Percentiles rank a stretch among this genome's conserved stretches.
These are phyloP conservation scores for Paramecium primaurelia DNA, from an alignment of 73 alveolate species.

Conservation along the genomic window DNA sequence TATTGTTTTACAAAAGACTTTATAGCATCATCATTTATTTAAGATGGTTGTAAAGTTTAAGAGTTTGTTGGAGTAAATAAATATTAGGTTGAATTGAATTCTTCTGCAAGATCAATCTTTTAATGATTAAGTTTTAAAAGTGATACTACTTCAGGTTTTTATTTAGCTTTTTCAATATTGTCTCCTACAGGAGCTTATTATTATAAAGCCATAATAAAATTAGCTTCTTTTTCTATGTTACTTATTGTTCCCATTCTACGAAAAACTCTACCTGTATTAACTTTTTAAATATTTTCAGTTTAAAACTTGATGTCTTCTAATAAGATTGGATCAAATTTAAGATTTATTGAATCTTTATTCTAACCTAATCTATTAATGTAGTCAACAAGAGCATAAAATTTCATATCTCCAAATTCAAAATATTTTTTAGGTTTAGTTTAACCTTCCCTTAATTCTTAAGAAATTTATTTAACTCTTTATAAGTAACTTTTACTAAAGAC, in stretches of 20 bases:
- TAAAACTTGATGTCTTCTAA: background rate
- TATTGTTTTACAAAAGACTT: background rate
- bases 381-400: conserved; percentile 10
- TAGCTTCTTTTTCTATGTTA: background rate
- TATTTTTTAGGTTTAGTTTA: background rate
- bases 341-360: background rate
- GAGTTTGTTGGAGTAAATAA: background rate
- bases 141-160: background rate
- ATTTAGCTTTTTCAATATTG: background rate
- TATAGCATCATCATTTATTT: background rate
- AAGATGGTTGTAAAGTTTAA: background rate
- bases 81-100: background rate
- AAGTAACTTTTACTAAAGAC: background rate
- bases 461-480: background rate
- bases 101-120: conserved; percentile 1
- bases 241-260: conserved; percentile 11
- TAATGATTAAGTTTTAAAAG: background rate
- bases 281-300: background rate
- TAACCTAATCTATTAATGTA: background rate
- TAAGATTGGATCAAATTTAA: background rate
- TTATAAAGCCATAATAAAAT: background rate
- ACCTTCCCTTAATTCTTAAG: background rate
- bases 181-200: background rate
- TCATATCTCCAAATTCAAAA: conserved; percentile 1
- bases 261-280: background rate